Evolutionary conservation across 495 filamentous ascomycete genomes (phyloP), one percentile per base, ranked within the genome.

Genomic region (Penicillium diatomitis): DNA sequence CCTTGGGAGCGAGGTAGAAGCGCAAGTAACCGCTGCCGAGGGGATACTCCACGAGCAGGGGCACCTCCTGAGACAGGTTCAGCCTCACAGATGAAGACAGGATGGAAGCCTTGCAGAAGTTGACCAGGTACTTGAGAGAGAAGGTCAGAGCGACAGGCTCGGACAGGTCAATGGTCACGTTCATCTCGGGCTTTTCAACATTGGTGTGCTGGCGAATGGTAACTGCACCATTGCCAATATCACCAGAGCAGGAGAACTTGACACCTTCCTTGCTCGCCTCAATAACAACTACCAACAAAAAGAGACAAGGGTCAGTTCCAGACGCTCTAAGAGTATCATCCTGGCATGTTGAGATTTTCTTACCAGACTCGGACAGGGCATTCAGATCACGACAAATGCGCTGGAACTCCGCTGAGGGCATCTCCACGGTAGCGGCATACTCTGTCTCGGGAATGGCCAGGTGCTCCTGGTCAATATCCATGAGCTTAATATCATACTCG

Each of bases 391-490:
- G 80, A 67, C 89, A 95, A 63, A 99, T 97, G 53, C 88, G 83
- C 74, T 88, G 85, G 72, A 99, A 99, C 70, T 99, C 92, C 11
- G 78, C 60, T 10, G 84, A 79, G 5, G 94, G 92, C 89, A 99
- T 88, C 48, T 75, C 77, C 47, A 97, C 84, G 30, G 85, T 90
- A 35, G 94, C 91, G 37, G 88, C 85, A 62, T 99, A 99, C 57
- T 97, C 92, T 8, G 94, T 99, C 54, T 97, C 94, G 30, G 92
- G 92, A 63, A 99, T 99, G 38, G 92, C 92, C 72, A 99, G 69
- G 68, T 99, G 92, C 75, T 99, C 92, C 71, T 99, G 92, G 71
- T 99, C 92, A 66, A 99, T 96, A 68, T 99, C 92, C 94, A 99
- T 99, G 53, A 99, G 79, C 81, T 99, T 99, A 73, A 99, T 85